Base-by-base conservation (phyloP, 345 rosid genomes). In the Heritiera littoralis region DNA sequence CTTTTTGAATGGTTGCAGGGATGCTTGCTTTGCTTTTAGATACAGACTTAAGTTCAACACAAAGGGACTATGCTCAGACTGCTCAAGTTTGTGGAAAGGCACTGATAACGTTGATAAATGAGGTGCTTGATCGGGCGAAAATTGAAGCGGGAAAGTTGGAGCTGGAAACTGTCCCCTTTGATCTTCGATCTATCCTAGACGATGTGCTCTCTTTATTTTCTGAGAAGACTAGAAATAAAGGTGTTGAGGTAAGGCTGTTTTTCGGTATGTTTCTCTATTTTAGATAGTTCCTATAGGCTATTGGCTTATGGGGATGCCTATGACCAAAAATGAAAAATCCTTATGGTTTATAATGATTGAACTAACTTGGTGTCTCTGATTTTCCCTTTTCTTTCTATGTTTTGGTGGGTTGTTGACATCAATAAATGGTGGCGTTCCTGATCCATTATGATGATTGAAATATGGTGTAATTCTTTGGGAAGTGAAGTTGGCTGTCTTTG, bases 11-110 rank as follows among this genome's bases (percentile, higher is more conserved):
- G 45, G 30, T 80, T 83, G 75, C 84, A 93, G 98, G 98, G 73
- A 96, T 96, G 98, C 97, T 96, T 76, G 97, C 94, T 64, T 83
- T 96, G 89, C 97, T 96, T 64, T 86, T 94, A 46, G 97, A 89
- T 83, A 96, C 99, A 11, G 97, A 92, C 61, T 89, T 96, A 83
- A 92, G 92, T 81, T 91, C 94, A 38, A 92, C 97, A 4, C 99
- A 96, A 72, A 88, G 94, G 84, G 98, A 96, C 80, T 94, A 89
- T 84, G 97, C 97, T 76, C 98, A 90, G 85, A 96, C 99, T 11
- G 99, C 98, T 74, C 98, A 96, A 87, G 88, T 77, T 17, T 94
- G 99, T 82, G 99, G 98, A 67, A 96, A 94, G 88, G 98, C 99
- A 68, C 83, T 96, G 91, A 92, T 96, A 82, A 82, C 92, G 17